Evolutionary conservation across 1,284 basidiomycete species (phyloP), one percentile per base, ranked within the genome.

Genomic region (Apiotrichum montevideense): DNA sequence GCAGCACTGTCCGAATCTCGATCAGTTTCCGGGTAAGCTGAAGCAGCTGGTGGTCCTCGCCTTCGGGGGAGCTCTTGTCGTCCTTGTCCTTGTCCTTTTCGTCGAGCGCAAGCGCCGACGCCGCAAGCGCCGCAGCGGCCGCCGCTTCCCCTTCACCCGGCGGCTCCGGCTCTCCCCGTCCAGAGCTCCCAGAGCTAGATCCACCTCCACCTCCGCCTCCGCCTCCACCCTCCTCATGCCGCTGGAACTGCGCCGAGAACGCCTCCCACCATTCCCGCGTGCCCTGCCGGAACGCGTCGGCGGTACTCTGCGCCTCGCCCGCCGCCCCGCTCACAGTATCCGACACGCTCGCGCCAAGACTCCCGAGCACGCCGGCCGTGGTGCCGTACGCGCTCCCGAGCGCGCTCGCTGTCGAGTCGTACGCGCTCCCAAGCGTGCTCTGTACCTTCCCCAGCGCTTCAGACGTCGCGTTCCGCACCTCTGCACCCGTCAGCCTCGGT

Each of bases 11-110:
- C 59, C 96, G 81, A 66, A 99, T 96, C 76, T 96, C 93, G 69
- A 99, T 98, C 55, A 99, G 84, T 74, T 96, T 98, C 71, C 84
- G 82, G 0, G 96, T 99, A 54, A 99, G 80, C 66, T 94, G 85
- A 86, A 98, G 90, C 51, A 98, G 63, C 53, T 72, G 72, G 59
- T 71, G 72, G 54, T 73, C 72, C 29, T 70, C 56, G 21, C 56
- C 59, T 8, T 15, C 54, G 9, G 58, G 55, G 35, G 21, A 49
- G 21, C 15, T 35, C n/a, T 40, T 35, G 21, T 50, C 41, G 32
- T 56, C 55, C 9, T 34, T 9, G 6, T n/a, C 50, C 57, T 44
- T 54, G 32, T 39, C 50, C 14, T 56, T 46, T 13, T 50, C 58
- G 35, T 56, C 64, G n/a, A 10, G 45, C 32, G 37, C 51, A 11